Evolutionary conservation across 768 basidiomycete species (phyloP).

Genomic region (Pleurotus eryngii): DNA sequence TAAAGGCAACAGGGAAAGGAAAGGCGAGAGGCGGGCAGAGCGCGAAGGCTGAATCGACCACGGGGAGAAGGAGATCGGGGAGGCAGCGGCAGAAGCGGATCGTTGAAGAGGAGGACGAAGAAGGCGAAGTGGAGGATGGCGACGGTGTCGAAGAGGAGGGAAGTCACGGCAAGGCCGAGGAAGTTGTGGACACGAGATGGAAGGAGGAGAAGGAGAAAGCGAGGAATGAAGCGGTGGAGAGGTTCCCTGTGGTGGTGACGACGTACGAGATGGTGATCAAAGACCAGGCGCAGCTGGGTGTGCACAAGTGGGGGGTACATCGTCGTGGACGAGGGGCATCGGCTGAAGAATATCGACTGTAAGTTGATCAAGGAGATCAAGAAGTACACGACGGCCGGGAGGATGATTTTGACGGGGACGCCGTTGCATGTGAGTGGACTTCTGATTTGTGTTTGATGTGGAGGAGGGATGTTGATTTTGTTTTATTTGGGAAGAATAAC

Average conservation of each 20-base stretch:
- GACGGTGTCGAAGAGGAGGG: constrained; percentile 13
- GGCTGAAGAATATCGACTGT: constrained; percentile 93
- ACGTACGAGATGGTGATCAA: constrained; percentile 93
- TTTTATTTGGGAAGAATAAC: constrained; percentile 76
- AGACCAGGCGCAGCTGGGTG: constrained; percentile 58
- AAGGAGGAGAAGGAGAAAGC: constrained; percentile 10
- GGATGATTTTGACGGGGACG: constrained; percentile 95
- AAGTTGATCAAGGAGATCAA: constrained; percentile 89
- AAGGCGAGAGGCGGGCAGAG: not conserved
- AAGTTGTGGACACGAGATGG: not conserved
- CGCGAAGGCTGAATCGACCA: too few relatives aligned
- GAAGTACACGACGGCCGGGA: constrained; percentile 75
- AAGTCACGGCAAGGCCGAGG: not conserved
- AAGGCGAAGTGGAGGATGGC: constrained; percentile 13
- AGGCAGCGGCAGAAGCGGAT: not conserved
- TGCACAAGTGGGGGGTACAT: constrained; percentile 87
- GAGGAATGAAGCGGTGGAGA: not conserved
- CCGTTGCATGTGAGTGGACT: constrained; percentile 75
- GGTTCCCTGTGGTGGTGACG: constrained; percentile 81
- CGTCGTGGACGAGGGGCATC: constrained; percentile 91
- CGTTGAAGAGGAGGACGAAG: constrained; percentile 14
- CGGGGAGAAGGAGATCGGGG: not conserved
- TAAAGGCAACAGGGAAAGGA: constrained; percentile 11
- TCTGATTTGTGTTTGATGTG: not conserved
- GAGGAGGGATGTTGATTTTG: not conserved